Evolutionary conservation across 192 early-diverging fungal species (phyloP), one percentile per base, ranked within the genome.

Genomic region (Helicostylum pulchrum): DNA sequence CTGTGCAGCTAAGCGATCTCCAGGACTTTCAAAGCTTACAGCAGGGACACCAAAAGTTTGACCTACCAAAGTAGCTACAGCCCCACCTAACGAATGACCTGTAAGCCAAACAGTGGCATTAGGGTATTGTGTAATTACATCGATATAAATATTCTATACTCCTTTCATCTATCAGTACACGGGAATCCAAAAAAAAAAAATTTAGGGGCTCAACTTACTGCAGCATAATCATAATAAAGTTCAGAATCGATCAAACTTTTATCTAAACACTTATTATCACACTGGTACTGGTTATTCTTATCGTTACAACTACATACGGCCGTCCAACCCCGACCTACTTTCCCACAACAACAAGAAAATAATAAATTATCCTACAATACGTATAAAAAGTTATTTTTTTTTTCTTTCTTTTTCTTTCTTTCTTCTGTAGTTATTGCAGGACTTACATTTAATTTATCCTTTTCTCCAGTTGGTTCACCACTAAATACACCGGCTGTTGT

Each of bases 281-380:
- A 91, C 26, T 79, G 72, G 61, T 78, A 75, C 0, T 79, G 7
- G 23, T 51, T 74, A 0, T 78, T 75, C 39, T 36, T 43, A 31
- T 75, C 71, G 62, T 87, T 85, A 76, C 96, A 98, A 66, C 84
- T 83, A 71, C 96, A 98, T 3, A 98, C 89, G 0, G 88, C 75
- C 2, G 70, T 74, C 96, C 96, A 98, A 0, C 78, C 80, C 36
- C 85, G 86, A 51, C 87, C 86, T 9, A 88, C 90, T 44, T 87
- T 86, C 7, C 87, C 96, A 77, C 96, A 98, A 76, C 96, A 98
- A 78, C 96, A 98, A 2, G 93, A 95, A 67, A 96, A 98, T 64
- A 97, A 83, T 10, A 91, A 79, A 71, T 97, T 98, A 78, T 97
- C 95, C 87, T 88, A 63, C 2, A 30, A 6, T 5, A 12, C 20